These are phyloP conservation scores for Nakaseomyces bracarensis DNA, from an alignment of 1,139 yeast genomes.

Conservation along the genomic window DNA sequence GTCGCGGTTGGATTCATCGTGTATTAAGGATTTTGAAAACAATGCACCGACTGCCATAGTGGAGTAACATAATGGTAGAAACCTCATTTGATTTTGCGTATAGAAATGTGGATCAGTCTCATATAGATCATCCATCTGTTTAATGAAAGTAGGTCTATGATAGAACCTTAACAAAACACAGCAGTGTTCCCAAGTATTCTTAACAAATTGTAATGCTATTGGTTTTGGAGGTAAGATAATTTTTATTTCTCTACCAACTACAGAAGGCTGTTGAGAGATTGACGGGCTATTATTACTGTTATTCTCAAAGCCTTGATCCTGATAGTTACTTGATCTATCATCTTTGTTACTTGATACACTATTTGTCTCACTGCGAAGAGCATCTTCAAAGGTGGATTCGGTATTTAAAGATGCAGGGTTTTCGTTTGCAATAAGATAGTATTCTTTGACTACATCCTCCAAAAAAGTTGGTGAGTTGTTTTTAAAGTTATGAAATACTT, in stretches of 20 bases:
- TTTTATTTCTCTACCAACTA: conserved; percentile 43
- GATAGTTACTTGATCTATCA: conserved; percentile 1
- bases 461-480: conserved; percentile 13
- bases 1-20: conserved; percentile 46
- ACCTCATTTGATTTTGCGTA: conserved; percentile 61
- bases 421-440: conserved; percentile 16
- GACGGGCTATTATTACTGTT: conserved; percentile 31
- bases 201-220: conserved; percentile 63
- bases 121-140: conserved; percentile 51
- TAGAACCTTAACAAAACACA: conserved; percentile 80
- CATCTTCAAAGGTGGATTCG: conserved; percentile 5
- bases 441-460: conserved; percentile 24
- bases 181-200: conserved; percentile 80
- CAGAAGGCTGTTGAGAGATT: conserved; percentile 34
- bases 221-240: conserved; percentile 72
- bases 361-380: conserved; percentile 7
- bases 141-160: conserved; percentile 73
- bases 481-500: conserved; percentile 21
- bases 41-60: conserved; percentile 73
- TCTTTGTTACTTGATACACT: conserved; percentile 8
- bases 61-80: conserved; percentile 65
- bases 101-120: conserved; percentile 59
- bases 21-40: conserved; percentile 39
- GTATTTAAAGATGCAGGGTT: conserved; percentile 9
- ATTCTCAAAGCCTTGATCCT: conserved; percentile 16